Evolutionary conservation across 2,329 filamentous ascomycete genomes (phyloP).

Genomic region (Penicillium hesseltinei): DNA sequence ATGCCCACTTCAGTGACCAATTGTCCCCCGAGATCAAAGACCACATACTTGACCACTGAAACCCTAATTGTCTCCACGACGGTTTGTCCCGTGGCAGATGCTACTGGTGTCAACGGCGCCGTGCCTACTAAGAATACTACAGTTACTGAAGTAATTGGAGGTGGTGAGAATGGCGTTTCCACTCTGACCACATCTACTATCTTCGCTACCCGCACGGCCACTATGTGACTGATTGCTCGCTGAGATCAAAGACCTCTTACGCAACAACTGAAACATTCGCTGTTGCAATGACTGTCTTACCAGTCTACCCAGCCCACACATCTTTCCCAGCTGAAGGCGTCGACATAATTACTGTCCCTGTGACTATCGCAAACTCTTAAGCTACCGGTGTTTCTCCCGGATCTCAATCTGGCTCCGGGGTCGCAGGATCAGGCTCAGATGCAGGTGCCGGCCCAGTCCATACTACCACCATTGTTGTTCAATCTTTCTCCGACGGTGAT

Average conservation of each 20-base stretch:
- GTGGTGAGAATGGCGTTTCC: neutral
- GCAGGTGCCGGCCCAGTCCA: neutral
- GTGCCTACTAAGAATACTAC: neutral
- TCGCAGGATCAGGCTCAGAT: neutral
- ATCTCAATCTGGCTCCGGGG: neutral
- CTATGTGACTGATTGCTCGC: slow-evolving; percentile 30
- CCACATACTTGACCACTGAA: slow-evolving; percentile 23
- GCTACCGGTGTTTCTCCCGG: neutral
- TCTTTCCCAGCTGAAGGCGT: neutral
- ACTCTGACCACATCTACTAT: slow-evolving; percentile 25
- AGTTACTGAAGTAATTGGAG: neutral
- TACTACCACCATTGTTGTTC: neutral
- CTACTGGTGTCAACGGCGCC: neutral
- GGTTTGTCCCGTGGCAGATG: slow-evolving; percentile 19
- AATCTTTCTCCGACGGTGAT: neutral
- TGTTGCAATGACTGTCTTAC: slow-evolving; percentile 27
- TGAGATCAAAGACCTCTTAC: slow-evolving; percentile 13
- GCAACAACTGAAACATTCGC: slow-evolving; percentile 24
- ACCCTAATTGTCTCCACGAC: slow-evolving; percentile 24
- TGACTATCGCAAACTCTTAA: neutral
- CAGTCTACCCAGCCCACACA: slow-evolving; percentile 8
- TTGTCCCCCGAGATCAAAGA: slow-evolving; percentile 23
- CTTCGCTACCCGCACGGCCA: slow-evolving; percentile 22
- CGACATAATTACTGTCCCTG: neutral
- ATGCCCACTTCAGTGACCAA: slow-evolving; percentile 29